Evolutionary conservation across 2,329 filamentous ascomycete species (phyloP).

Genomic region (Penicillium frequentans): DNA sequence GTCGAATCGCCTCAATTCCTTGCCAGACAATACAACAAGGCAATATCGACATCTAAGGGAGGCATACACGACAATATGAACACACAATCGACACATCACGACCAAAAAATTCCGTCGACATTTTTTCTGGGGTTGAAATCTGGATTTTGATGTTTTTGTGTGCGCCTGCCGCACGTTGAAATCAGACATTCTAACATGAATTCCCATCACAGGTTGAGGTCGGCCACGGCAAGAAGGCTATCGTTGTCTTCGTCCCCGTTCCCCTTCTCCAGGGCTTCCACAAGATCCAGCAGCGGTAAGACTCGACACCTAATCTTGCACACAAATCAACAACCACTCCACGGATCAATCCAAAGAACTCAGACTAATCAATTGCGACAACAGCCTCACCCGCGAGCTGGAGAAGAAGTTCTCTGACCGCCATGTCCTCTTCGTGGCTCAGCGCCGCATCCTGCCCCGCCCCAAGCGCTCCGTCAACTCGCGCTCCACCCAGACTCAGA

Average conservation of each 20-base stretch:
- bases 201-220: constrained; percentile 83
- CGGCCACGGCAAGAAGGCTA: constrained; percentile 99
- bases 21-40: constrained; percentile 2
- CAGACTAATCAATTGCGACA: constrained; percentile 9
- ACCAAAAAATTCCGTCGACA: constrained; percentile 3
- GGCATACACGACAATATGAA: not conserved
- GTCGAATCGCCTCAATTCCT: constrained; percentile 1
- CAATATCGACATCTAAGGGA: not conserved
- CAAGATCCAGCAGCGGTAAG: constrained; percentile 99
- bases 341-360: not conserved
- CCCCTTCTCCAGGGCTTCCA: constrained; percentile 98
- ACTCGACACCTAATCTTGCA: constrained; percentile 12
- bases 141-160: constrained; percentile 8
- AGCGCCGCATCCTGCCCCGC: constrained; percentile 96
- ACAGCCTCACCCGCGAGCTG: constrained; percentile 96
- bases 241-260: constrained; percentile 99
- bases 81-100: not conserved
- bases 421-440: constrained; percentile 98
- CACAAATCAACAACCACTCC: not conserved
- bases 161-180: constrained; percentile 15
- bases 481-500: constrained; percentile 95
- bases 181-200: constrained; percentile 26
- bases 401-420: constrained; percentile 99
- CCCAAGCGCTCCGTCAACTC: constrained; percentile 97
- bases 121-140: constrained; percentile 1